These are phyloP conservation scores for Phalaenopsis equestris DNA, from an alignment of 106 monocot species.

Conservation along the genomic window DNA sequence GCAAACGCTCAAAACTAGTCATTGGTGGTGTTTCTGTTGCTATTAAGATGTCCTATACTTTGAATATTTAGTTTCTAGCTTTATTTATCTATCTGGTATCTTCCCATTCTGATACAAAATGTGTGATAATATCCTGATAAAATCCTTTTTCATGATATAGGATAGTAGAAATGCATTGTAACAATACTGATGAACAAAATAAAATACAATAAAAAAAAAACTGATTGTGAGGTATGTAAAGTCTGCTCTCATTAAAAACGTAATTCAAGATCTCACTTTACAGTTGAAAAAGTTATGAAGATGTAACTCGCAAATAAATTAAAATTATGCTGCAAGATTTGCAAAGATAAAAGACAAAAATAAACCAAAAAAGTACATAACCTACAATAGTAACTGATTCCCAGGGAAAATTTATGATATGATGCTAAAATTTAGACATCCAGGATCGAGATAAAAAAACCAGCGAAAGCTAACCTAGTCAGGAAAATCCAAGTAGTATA, in stretches of 20 bases:
- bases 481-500: conserved; percentile 97
- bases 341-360: not conserved
- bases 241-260: not conserved
- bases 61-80: not conserved
- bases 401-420: not conserved
- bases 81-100: not conserved
- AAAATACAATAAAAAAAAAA: not conserved
- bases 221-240: not conserved
- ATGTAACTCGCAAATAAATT: not conserved
- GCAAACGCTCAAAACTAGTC: not conserved
- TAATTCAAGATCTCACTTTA: not conserved
- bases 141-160: not conserved
- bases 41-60: not conserved
- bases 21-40: not conserved
- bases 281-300: not conserved
- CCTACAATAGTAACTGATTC: not conserved
- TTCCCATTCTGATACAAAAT: not conserved
- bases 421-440: too few species aligned
- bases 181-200: not conserved
- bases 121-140: not conserved
- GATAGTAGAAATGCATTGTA: not conserved
- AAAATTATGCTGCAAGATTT: not conserved
- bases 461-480: conserved; percentile 41
- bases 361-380: not conserved
- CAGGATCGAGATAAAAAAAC: not conserved